Base-by-base conservation (phyloP, 2,329 filamentous ascomycete genomes). In the Phaeosphaeriaceae sp. region DNA sequence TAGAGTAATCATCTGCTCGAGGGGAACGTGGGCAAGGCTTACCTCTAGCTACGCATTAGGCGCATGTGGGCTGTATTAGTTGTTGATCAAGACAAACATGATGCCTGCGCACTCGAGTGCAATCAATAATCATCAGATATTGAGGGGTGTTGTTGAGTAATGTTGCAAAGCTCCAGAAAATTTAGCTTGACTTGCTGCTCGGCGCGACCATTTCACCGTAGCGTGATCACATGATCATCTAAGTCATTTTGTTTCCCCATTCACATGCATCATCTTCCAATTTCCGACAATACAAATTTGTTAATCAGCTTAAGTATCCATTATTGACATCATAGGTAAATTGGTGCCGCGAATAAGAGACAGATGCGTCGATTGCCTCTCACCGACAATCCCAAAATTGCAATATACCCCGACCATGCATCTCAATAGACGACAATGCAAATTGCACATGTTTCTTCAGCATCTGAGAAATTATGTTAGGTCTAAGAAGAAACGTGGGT, bases 1-100 rank as follows among this genome's bases (percentile, higher is more conserved):
- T 55, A 52, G 37, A 44, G 46, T 71, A 75, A 74, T 81, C 77
- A 72, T 79, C 71, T 72, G 70, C 66, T 46, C 50, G 39, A 29
- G 44, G 46, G 42, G 51, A 40, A 21, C 40, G 33, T 41, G 42
- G 43, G 42, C 42, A 36, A 35, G 26, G 47, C 63, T 63, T 64
- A 65, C 62, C 53, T 48, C 11, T 26, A 26, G 23, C 23, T 6
- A 26, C 11, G 11, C 23, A 26, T 26, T 8, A 8, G 23, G 23
- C 7, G 13, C 34, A 42, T 53, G 39, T 47, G 54, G 39, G 30
- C 50, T 55, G 30, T n/a, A 44, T 61, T 51, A 63, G 54, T 47
- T 18, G 21, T 18, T 28, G 28, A 55, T 54, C 41, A 47, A 56
- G 33, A 37, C 21, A 30, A 26, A 37, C 13, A 34, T 26, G 16